A percentile compares a stretch with the other conserved stretches of the same genome.
Evolutionary conservation across 768 basidiomycete species (phyloP).

Genomic region (Melanogaster broomeanus): DNA sequence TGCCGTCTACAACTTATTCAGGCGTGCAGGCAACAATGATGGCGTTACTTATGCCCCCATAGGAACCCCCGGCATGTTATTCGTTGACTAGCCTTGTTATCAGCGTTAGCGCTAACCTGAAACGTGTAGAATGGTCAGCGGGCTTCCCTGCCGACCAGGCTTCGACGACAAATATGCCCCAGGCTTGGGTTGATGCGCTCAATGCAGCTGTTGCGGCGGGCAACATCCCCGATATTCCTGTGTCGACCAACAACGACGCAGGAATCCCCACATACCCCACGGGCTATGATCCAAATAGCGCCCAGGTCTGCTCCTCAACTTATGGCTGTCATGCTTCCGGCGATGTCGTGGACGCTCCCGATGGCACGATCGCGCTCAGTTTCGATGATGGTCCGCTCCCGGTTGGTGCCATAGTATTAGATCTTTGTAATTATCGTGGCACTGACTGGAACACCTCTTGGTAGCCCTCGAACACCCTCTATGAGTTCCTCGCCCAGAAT

Average conservation of each 20-base stretch:
- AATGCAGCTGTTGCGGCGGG: conserved; percentile 63
- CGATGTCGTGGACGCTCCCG: conserved; percentile 78
- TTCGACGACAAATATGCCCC: conserved; percentile 54
- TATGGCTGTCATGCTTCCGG: conserved; percentile 62
- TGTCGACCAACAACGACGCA: conserved; percentile 38
- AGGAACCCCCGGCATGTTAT: conserved; percentile 57
- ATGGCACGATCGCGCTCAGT: conserved; percentile 60
- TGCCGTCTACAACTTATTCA: conserved; percentile 62
- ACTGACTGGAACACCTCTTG: conserved; percentile 3
- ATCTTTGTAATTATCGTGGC: background rate
- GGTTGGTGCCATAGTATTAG: conserved; percentile 27
- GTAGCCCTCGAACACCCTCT: conserved; percentile 48
- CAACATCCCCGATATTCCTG: conserved; percentile 70
- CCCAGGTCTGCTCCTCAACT: conserved; percentile 73
- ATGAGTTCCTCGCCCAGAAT: conserved; percentile 64
- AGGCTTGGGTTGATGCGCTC: conserved; percentile 73
- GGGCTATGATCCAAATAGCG: conserved; percentile 42
- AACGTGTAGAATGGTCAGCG: conserved; percentile 55
- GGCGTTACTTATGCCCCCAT: conserved; percentile 53
- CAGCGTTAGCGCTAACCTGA: background rate
- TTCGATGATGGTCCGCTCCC: conserved; percentile 83
- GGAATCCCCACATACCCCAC: conserved; percentile 39
- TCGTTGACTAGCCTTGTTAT: background rate
- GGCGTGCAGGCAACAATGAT: conserved; percentile 46
- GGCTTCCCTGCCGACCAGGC: conserved; percentile 57